A percentile compares a stretch with the other conserved stretches of the same genome.
Evolutionary conservation across 2,329 filamentous ascomycete species (phyloP).

Genomic region (Pseudogymnoascus sp.): DNA sequence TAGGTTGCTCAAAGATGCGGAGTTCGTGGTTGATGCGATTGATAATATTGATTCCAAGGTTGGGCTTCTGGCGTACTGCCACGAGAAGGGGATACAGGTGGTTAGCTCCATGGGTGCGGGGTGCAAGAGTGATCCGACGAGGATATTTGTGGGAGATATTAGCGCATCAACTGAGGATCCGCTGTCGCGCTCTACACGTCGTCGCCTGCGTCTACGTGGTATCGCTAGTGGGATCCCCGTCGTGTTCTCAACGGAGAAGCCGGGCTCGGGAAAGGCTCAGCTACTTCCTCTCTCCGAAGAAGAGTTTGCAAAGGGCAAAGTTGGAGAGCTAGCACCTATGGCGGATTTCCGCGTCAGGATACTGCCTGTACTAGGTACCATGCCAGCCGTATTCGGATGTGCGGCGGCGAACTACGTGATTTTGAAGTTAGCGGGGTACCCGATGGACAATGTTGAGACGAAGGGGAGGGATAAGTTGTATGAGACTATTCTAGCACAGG

Average conservation of each 20-base stretch:
- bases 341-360: conserved; percentile 94
- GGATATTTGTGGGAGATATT: conserved; percentile 86
- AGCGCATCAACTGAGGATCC: conserved; percentile 80
- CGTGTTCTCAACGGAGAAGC: conserved; percentile 86
- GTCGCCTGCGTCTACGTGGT: conserved; percentile 62
- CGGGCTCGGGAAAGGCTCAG: conserved; percentile 82
- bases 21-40: conserved; percentile 93
- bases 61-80: conserved; percentile 77
- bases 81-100: conserved; percentile 66
- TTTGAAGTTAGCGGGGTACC: conserved; percentile 70
- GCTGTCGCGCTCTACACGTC: conserved; percentile 73
- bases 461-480: conserved; percentile 90
- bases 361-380: conserved; percentile 85
- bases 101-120: conserved; percentile 95
- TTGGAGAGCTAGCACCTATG: conserved; percentile 78
- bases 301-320: conserved; percentile 76
- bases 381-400: conserved; percentile 94
- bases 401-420: conserved; percentile 90
- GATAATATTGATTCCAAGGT: conserved; percentile 99
- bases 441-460: conserved; percentile 69
- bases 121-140: conserved; percentile 79
- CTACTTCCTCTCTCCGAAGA: conserved; percentile 79
- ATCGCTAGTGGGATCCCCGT: conserved; percentile 80
- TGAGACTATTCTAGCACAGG: conserved; percentile 64
- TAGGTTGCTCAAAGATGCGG: conserved; percentile 59